These are phyloP conservation scores for Amanita muscaria DNA, from an alignment of 768 basidiomycete genomes.

Conservation along the genomic window DNA sequence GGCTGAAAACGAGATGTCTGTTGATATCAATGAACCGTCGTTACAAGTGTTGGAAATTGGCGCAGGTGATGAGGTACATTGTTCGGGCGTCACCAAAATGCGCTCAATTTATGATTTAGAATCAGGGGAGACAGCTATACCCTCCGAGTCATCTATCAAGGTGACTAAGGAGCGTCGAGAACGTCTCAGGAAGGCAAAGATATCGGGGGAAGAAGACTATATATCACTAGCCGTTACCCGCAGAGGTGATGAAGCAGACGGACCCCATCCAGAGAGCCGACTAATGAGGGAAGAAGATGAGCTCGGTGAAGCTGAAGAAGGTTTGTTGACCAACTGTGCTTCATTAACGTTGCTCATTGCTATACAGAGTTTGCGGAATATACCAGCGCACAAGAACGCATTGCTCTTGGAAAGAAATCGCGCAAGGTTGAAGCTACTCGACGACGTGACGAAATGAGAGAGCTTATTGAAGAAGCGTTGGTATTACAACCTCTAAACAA, in stretches of 20 bases:
- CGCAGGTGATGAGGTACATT: conserved; percentile 14
- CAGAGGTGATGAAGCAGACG: conserved; percentile 42
- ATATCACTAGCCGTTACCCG: conserved; percentile 69
- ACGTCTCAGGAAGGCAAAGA: conserved; percentile 43
- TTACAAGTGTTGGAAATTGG: conserved; percentile 26
- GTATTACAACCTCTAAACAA: conserved; percentile 18
- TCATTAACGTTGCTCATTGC: not conserved
- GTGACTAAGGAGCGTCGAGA: conserved; percentile 73
- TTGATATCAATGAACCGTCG: conserved; percentile 25
- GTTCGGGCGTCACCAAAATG: not conserved
- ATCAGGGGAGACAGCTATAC: conserved; percentile 42
- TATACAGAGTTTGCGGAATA: conserved; percentile 73
- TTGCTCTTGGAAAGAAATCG: conserved; percentile 78
- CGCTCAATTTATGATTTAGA: conserved; percentile 16
- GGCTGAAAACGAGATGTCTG: conserved; percentile 36
- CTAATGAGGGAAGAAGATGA: conserved; percentile 83
- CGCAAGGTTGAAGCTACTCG: conserved; percentile 62
- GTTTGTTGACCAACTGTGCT: conserved; percentile 29
- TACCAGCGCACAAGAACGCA: conserved; percentile 80
- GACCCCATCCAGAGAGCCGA: conserved; percentile 81
- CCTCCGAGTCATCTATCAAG: conserved; percentile 60
- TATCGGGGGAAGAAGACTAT: conserved; percentile 53
- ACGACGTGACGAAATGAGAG: conserved; percentile 61
- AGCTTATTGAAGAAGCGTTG: conserved; percentile 77
- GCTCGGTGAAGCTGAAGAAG: conserved; percentile 81